phyloP scores from a whole-genome alignment of 805 yeast genomes.

The Candida ponderosae region DNA sequence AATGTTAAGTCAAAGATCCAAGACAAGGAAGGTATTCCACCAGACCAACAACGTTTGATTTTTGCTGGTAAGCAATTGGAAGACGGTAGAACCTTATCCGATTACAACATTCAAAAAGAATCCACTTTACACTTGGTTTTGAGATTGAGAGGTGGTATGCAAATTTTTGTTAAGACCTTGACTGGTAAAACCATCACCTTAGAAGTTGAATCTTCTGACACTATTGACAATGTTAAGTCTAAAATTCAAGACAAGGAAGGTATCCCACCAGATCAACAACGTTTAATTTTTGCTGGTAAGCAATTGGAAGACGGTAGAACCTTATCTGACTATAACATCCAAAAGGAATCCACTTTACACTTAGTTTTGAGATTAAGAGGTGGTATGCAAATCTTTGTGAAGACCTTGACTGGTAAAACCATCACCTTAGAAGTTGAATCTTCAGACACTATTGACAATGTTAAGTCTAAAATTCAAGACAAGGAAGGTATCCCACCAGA shows the following conservation, averaged over 20 bases:
- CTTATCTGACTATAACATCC: too few species aligned
- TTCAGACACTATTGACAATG: too few species aligned
- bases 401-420: constrained; percentile 96
- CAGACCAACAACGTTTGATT: constrained; percentile 63
- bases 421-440: too few species aligned
- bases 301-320: too few species aligned
- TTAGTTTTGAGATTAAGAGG: constrained; percentile 83
- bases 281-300: too few species aligned
- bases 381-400: constrained; percentile 90
- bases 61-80: constrained; percentile 69
- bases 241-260: too few species aligned
- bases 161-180: constrained; percentile 90
- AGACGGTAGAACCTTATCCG: constrained; percentile 65
- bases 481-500: too few species aligned
- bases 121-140: constrained; percentile 64
- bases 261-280: too few species aligned
- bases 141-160: constrained; percentile 69
- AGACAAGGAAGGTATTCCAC: constrained; percentile 68
- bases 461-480: too few species aligned
- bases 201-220: too few species aligned
- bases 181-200: constrained; percentile 96
- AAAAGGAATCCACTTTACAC: constrained; percentile 82
- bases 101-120: constrained; percentile 67
- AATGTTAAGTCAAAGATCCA: constrained; percentile 58
- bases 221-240: too few species aligned